Conservation (phyloP, 768 basidiomycete genomes). For the Suillus variegatus region DNA sequence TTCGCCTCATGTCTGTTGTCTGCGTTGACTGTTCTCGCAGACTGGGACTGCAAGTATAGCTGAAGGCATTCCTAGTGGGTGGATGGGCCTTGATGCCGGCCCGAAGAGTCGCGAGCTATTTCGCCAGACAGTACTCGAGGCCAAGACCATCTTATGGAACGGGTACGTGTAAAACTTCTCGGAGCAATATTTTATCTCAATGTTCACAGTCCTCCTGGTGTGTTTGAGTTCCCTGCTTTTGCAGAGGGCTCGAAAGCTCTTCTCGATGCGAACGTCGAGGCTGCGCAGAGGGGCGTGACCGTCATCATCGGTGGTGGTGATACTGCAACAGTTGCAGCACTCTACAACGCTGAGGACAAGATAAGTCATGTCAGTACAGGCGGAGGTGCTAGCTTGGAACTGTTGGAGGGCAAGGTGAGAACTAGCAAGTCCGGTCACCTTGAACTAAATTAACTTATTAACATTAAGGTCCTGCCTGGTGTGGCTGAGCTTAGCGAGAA, state of each 20-base stretch:
- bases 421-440: background rate
- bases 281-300: slow-evolving; percentile 80
- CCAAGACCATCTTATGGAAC: slow-evolving; percentile 98
- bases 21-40: slow-evolving; percentile 35
- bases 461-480: slow-evolving; percentile 75
- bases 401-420: slow-evolving; percentile 95
- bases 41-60: slow-evolving; percentile 74
- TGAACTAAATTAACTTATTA: slow-evolving; percentile 17
- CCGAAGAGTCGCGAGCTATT: slow-evolving; percentile 81
- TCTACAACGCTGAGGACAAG: slow-evolving; percentile 80
- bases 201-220: slow-evolving; percentile 81
- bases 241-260: slow-evolving; percentile 82
- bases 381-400: slow-evolving; percentile 90
- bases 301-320: slow-evolving; percentile 97
- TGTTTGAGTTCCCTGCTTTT: slow-evolving; percentile 96
- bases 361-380: slow-evolving; percentile 97
- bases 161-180: slow-evolving; percentile 50
- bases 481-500: slow-evolving; percentile 91
- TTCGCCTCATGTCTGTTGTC: slow-evolving; percentile 1
- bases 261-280: slow-evolving; percentile 84
- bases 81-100: slow-evolving; percentile 96
- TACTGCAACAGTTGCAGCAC: slow-evolving; percentile 94
- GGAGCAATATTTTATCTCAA: background rate
- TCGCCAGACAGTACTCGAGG: slow-evolving; percentile 73
- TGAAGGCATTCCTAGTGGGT: slow-evolving; percentile 87